phyloP scores from a whole-genome alignment of 2,329 filamentous ascomycete species.

The Aspergillus novofumigatus region DNA sequence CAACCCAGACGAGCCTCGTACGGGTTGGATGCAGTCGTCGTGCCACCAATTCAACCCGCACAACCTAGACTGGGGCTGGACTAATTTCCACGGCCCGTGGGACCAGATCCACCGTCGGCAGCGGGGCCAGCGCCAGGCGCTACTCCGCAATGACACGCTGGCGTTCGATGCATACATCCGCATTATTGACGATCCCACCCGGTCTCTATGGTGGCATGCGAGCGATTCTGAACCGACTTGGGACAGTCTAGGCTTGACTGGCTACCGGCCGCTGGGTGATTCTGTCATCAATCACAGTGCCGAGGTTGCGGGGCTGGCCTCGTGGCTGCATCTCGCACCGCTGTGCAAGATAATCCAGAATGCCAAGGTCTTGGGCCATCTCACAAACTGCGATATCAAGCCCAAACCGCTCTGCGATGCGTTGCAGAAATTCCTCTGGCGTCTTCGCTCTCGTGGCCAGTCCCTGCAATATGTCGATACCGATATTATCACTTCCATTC shows the following conservation, averaged over 20 bases:
- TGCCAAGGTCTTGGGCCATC: constrained; percentile 45
- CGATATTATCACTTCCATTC: constrained; percentile 36
- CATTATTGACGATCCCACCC: constrained; percentile 56
- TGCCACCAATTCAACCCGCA: constrained; percentile 57
- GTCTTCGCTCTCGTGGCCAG: constrained; percentile 44
- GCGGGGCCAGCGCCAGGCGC: constrained; percentile 54
- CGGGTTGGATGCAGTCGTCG: constrained; percentile 53
- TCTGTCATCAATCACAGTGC: constrained; percentile 44
- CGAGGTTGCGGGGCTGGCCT: constrained; percentile 53
- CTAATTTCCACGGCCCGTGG: constrained; percentile 57
- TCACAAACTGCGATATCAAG: constrained; percentile 41
- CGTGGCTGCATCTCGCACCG: constrained; percentile 57
- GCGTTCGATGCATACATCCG: constrained; percentile 60
- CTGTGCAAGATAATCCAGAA: constrained; percentile 54
- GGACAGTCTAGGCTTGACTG: constrained; percentile 56
- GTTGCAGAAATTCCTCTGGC: constrained; percentile 50
- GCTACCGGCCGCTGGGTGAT: constrained; percentile 50
- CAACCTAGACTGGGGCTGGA: constrained; percentile 62
- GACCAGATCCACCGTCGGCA: constrained; percentile 56
- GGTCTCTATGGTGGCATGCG: constrained; percentile 58
- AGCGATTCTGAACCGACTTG: constrained; percentile 51
- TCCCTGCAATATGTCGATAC: constrained; percentile 39
- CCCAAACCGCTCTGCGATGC: constrained; percentile 50
- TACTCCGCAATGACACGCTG: constrained; percentile 58
- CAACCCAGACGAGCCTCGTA: constrained; percentile 59